Percentiles rank a stretch among this genome's conserved stretches.
These are phyloP conservation scores for Onygenales sp. DNA, from an alignment of 2,329 filamentous ascomycete species.

Conservation along the genomic window DNA sequence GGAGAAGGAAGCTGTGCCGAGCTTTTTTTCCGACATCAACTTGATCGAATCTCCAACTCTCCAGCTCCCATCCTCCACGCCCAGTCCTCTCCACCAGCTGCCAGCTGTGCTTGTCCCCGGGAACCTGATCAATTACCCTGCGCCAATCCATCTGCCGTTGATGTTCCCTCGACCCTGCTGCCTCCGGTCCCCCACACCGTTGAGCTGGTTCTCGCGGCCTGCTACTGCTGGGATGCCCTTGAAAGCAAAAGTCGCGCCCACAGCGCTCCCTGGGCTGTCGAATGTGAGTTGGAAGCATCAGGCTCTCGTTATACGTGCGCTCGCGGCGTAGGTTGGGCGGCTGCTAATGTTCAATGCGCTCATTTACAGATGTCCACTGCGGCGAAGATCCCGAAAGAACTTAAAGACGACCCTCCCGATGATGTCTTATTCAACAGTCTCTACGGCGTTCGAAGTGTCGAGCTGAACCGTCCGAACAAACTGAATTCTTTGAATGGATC, in stretches of 20 bases:
- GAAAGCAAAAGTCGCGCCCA: conserved; percentile 61
- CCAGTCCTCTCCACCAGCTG: too few species aligned
- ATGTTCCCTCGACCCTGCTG: conserved; percentile 36
- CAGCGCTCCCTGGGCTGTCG: conserved; percentile 45
- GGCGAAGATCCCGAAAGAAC: conserved; percentile 40
- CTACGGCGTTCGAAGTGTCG: conserved; percentile 82
- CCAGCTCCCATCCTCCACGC: background rate
- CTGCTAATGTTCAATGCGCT: conserved; percentile 2
- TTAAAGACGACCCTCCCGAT: conserved; percentile 63
- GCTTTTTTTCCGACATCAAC: conserved; percentile 4
- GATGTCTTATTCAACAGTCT: conserved; percentile 88
- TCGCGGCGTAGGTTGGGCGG: background rate
- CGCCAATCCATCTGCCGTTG: conserved; percentile 14
- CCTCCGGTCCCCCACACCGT: conserved; percentile 30
- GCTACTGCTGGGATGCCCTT: conserved; percentile 59
- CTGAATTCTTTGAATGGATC: conserved; percentile 87
- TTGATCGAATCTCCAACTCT: background rate
- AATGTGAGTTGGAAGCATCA: conserved; percentile 35
- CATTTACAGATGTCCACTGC: conserved; percentile 33
- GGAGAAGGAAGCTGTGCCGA: conserved; percentile 9
- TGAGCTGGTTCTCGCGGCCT: conserved; percentile 39
- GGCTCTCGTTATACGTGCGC: conserved; percentile 8
- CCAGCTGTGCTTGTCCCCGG: background rate
- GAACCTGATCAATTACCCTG: background rate
- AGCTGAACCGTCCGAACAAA: conserved; percentile 88